These are phyloP conservation scores for Amborella trichopoda DNA, from an alignment of 164 flowering plant species.

Conservation along the genomic window DNA sequence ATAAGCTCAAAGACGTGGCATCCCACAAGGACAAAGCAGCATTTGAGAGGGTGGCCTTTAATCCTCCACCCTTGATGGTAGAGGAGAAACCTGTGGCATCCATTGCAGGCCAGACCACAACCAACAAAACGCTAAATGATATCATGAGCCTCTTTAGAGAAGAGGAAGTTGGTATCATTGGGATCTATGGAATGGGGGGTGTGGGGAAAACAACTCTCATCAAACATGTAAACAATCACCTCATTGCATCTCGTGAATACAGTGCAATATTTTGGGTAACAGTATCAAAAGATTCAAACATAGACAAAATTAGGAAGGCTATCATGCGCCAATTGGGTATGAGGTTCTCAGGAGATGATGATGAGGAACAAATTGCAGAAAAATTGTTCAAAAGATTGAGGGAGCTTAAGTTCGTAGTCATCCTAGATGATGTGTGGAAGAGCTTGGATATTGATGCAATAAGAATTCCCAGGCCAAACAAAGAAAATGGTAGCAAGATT, in stretches of 20 bases:
- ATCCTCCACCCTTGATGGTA: no score
- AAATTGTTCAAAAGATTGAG: background rate
- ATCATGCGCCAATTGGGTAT: background rate
- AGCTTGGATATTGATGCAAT: slow-evolving; percentile 1
- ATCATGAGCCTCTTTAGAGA: background rate
- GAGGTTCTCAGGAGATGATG: background rate
- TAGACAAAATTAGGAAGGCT: background rate
- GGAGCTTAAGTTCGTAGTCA: slow-evolving; percentile 2
- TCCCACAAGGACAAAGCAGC: no score
- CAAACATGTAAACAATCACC: slow-evolving; percentile 6
- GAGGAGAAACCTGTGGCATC: no score
- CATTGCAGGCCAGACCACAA: no score
- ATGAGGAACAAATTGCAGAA: background rate
- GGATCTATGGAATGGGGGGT: slow-evolving; percentile 12
- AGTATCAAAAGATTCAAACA: slow-evolving; percentile 1
- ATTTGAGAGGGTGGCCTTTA: no score
- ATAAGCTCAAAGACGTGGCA: no score
- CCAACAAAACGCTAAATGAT: no score
- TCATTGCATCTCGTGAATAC: background rate
- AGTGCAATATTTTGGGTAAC: slow-evolving; percentile 3
- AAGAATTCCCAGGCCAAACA: slow-evolving; percentile 3
- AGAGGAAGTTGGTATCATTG: slow-evolving; percentile 2
- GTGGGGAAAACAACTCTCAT: slow-evolving; percentile 12
- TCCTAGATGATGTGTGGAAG: slow-evolving; percentile 8
- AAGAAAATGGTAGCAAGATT: slow-evolving; percentile 1